Evolutionary conservation across 805 yeast species (phyloP).

Genomic region (Yamadazyma sp.): DNA sequence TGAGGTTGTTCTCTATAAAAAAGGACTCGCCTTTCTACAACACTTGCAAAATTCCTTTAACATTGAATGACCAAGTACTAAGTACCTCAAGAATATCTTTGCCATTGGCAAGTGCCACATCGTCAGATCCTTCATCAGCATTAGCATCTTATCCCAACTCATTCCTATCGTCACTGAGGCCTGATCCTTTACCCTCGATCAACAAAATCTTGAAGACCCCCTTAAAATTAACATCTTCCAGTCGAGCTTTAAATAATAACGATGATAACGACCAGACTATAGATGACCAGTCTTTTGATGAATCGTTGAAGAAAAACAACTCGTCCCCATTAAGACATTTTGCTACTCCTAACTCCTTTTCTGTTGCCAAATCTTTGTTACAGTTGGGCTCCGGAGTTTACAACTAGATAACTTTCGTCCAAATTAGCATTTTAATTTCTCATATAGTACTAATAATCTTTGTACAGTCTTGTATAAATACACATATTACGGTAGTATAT

Average conservation of each 20-base stretch:
- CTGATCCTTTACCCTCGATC: conserved; percentile 34
- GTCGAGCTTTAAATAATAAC: conserved; percentile 2
- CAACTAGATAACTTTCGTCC: conserved; percentile 7
- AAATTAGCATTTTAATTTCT: too few species aligned
- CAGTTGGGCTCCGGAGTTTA: conserved; percentile 34
- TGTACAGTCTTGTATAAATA: conserved; percentile 6
- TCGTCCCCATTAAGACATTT: conserved; percentile 37
- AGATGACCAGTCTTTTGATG: conserved; percentile 25
- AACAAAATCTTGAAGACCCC: conserved; percentile 46
- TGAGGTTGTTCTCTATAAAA: conserved; percentile 40
- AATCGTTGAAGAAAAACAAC: conserved; percentile 17
- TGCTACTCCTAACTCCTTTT: conserved; percentile 47
- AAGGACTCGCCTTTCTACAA: conserved; percentile 32
- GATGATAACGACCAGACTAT: conserved; percentile 18
- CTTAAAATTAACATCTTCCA: conserved; percentile 24
- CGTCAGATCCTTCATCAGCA: conserved; percentile 5
- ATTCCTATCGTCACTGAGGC: neutral
- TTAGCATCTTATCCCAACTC: conserved; percentile 5
- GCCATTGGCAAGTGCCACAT: conserved; percentile 4
- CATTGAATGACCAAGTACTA: conserved; percentile 4
- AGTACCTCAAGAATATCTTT: neutral
- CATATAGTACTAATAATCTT: conserved; percentile 8
- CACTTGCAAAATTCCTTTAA: conserved; percentile 16
- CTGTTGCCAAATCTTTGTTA: conserved; percentile 45
- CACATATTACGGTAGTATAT: neutral